Evolutionary conservation across 2,329 filamentous ascomycete genomes (phyloP).

Genomic region (Aspergillus persii): DNA sequence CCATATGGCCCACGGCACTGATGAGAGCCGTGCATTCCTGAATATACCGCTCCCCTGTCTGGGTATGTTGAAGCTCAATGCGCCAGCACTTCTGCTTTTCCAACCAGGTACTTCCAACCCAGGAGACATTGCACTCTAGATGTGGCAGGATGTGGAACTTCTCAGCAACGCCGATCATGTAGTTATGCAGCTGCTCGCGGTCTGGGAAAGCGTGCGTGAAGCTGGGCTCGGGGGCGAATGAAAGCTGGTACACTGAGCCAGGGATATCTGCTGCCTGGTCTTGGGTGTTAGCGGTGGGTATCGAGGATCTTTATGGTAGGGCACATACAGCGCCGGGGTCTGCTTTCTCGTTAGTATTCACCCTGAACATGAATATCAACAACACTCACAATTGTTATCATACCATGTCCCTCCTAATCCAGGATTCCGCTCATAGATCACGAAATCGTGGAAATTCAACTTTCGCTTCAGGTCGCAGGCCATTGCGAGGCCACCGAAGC

Average conservation of each 20-base stretch:
- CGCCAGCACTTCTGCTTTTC: not conserved
- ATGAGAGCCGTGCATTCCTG: not conserved
- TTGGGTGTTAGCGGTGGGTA: too few species aligned
- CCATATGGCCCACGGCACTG: not conserved
- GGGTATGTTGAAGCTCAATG: not conserved
- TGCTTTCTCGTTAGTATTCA: not conserved
- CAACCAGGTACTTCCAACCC: not conserved
- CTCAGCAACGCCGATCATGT: not conserved
- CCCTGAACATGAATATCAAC: not conserved
- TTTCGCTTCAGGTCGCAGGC: conserved; percentile 7
- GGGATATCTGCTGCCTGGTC: not conserved
- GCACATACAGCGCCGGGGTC: not conserved
- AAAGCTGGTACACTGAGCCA: not conserved
- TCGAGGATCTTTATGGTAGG: not conserved
- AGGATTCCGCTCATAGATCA: conserved; percentile 10
- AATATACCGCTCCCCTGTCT: not conserved
- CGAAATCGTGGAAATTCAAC: conserved; percentile 7
- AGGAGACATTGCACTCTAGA: not conserved
- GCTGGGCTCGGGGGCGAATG: not conserved
- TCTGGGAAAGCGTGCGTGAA: not conserved
- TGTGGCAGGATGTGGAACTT: not conserved
- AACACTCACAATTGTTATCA: not conserved
- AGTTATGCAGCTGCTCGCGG: not conserved
- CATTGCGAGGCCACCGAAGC: conserved; percentile 11
- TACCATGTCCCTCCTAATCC: conserved; percentile 8